These are phyloP conservation scores for Picea engelmannii DNA, from an alignment of 83 land plant species.

Conservation along the genomic window DNA sequence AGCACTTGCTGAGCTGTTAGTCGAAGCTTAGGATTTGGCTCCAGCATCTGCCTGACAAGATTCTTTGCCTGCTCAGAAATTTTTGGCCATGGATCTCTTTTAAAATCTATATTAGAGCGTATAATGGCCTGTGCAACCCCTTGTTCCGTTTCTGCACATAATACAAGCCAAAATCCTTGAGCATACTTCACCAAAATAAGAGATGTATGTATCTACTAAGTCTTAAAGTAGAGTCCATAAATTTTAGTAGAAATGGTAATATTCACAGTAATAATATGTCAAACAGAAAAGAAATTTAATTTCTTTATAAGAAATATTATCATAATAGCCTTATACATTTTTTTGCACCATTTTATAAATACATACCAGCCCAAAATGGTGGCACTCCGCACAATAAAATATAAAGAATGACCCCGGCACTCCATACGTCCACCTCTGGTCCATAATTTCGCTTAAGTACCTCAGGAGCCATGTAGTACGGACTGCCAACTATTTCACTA, in stretches of 20 bases:
- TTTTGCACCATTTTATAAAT: not conserved
- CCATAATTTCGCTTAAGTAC: slow-evolving; percentile 16
- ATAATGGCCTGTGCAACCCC: slow-evolving; percentile 80
- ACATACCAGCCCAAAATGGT: slow-evolving; percentile 12
- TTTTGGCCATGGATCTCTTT: slow-evolving; percentile 73
- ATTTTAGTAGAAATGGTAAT: not conserved
- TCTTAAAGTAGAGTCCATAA: not conserved
- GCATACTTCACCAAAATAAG: not conserved
- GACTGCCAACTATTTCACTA: slow-evolving; percentile 15
- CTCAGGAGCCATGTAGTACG: slow-evolving; percentile 18
- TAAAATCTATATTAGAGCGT: slow-evolving; percentile 61
- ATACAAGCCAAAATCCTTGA: not conserved
- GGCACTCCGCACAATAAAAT: slow-evolving; percentile 15
- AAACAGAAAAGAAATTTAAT: not conserved
- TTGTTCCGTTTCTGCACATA: slow-evolving; percentile 61
- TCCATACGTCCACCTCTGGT: slow-evolving; percentile 14
- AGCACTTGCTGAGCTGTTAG: slow-evolving; percentile 65
- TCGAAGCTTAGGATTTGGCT: slow-evolving; percentile 63
- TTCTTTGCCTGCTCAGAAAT: slow-evolving; percentile 73
- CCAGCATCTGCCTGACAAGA: slow-evolving; percentile 62
- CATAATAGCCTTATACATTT: not conserved
- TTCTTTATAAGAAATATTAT: not conserved
- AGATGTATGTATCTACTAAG: not conserved
- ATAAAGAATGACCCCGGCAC: slow-evolving; percentile 17
- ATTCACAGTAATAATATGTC: not conserved